Percentiles rank a stretch among this genome's conserved stretches.
These are phyloP conservation scores for Udeniomyces megalosporus DNA, from an alignment of 768 basidiomycete genomes.

Conservation along the genomic window DNA sequence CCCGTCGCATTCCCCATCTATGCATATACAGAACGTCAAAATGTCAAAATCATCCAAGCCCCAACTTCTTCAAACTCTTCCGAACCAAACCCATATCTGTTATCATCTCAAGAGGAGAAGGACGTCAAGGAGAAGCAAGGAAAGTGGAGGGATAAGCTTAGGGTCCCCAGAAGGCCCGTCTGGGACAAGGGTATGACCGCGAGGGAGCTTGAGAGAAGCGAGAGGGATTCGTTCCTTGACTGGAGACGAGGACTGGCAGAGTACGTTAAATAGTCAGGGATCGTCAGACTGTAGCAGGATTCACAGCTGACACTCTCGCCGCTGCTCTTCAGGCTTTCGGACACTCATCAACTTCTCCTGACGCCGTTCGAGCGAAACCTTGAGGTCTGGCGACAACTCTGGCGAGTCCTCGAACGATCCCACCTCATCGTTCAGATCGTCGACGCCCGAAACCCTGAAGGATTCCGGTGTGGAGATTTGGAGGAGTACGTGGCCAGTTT, in stretches of 20 bases:
- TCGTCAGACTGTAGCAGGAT: too few species aligned
- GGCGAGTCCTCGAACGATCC: slow-evolving; percentile 90
- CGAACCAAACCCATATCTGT: slow-evolving; percentile 58
- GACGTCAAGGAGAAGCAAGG: slow-evolving; percentile 55
- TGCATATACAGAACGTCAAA: slow-evolving; percentile 28
- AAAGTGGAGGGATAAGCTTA: slow-evolving; percentile 54
- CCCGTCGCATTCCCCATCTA: too few species aligned
- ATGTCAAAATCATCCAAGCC: slow-evolving; percentile 31
- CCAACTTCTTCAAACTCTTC: slow-evolving; percentile 18
- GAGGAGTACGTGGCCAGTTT: slow-evolving; percentile 72
- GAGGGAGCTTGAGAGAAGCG: slow-evolving; percentile 66
- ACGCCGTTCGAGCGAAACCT: slow-evolving; percentile 95
- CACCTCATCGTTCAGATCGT: slow-evolving; percentile 90
- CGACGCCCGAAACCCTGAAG: slow-evolving; percentile 84
- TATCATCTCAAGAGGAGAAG: slow-evolving; percentile 65
- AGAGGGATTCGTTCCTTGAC: slow-evolving; percentile 75
- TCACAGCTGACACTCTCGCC: not conserved
- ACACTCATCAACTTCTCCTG: slow-evolving; percentile 51
- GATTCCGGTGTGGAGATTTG: slow-evolving; percentile 82
- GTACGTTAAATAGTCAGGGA: slow-evolving; percentile 47
- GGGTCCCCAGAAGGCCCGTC: slow-evolving; percentile 73
- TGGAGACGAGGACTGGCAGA: slow-evolving; percentile 85
- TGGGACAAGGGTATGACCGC: slow-evolving; percentile 73
- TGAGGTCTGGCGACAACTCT: slow-evolving; percentile 96
- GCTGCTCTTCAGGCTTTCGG: not conserved